Evolutionary conservation across 768 basidiomycete genomes (phyloP).

Genomic region (Suillus discolor): DNA sequence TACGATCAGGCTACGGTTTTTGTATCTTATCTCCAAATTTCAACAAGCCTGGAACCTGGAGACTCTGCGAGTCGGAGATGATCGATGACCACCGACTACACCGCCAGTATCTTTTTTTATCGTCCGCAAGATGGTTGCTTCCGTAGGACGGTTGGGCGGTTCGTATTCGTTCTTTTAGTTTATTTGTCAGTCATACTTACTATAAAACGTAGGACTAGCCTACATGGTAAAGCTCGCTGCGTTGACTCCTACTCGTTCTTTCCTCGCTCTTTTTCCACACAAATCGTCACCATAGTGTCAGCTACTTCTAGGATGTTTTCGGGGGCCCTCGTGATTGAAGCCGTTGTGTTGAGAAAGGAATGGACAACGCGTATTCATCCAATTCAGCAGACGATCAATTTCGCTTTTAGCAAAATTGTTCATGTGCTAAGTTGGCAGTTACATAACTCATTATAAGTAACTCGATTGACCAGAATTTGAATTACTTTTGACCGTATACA

Average conservation of each 20-base stretch:
- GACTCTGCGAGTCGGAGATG: background rate
- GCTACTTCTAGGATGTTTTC: background rate
- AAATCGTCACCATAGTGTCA: background rate
- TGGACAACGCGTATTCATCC: background rate
- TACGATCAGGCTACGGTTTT: background rate
- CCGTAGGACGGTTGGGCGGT: background rate
- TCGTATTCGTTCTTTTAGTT: background rate
- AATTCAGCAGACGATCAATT: background rate
- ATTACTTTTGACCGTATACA: too few species aligned
- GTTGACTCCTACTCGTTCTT: background rate
- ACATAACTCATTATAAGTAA: background rate
- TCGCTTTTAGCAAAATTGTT: background rate
- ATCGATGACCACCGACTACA: background rate
- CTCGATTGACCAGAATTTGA: background rate
- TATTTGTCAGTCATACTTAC: background rate
- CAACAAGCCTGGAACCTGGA: background rate
- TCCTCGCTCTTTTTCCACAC: background rate
- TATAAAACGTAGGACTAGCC: background rate
- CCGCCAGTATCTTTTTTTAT: background rate
- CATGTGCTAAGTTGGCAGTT: background rate
- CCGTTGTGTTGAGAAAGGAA: background rate
- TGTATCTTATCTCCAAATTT: background rate
- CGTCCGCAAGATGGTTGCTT: background rate
- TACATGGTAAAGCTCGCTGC: background rate
- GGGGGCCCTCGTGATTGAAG: background rate